These are phyloP conservation scores for Rickenella mellea DNA, from an alignment of 768 basidiomycete species.

Conservation along the genomic window DNA sequence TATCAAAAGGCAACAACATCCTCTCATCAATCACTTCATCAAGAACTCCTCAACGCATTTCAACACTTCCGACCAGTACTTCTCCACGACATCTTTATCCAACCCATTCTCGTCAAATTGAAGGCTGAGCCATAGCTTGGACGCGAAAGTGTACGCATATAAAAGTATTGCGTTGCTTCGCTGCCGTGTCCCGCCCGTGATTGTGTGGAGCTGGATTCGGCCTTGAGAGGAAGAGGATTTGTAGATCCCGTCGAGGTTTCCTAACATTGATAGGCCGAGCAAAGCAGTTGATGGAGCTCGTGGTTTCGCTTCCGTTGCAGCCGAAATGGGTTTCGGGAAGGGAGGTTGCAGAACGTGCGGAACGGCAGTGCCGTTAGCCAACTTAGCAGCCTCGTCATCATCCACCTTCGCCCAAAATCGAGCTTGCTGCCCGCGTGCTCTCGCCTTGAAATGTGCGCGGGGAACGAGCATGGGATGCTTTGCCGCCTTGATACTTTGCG, in stretches of 20 bases:
- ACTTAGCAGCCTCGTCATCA: constrained; percentile 49
- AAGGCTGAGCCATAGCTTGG: constrained; percentile 72
- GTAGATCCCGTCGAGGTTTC: constrained; percentile 77
- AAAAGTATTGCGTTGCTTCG: constrained; percentile 68
- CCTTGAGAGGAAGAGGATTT: constrained; percentile 51
- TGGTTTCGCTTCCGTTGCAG: too few species aligned
- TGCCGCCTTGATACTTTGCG: constrained; percentile 55
- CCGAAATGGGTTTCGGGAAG: too few species aligned
- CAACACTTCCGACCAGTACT: constrained; percentile 58
- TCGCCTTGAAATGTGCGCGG: constrained; percentile 58
- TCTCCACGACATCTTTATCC: constrained; percentile 45
- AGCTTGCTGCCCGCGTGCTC: constrained; percentile 48
- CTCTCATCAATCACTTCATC: constrained; percentile 17
- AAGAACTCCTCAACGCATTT: constrained; percentile 51
- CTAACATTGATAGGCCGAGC: constrained; percentile 74
- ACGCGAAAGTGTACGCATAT: constrained; percentile 72
- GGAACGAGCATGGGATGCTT: constrained; percentile 54
- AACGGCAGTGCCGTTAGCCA: too few species aligned
- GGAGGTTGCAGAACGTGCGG: too few species aligned
- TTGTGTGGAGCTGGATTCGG: constrained; percentile 54
- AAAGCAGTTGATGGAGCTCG: constrained; percentile 51
- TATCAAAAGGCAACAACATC: too few species aligned
- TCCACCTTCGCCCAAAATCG: constrained; percentile 68
- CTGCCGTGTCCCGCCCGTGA: constrained; percentile 82
- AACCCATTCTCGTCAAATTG: constrained; percentile 77